Base-by-base conservation (phyloP, 441 rosid species). In the Mallotus japonicus region DNA sequence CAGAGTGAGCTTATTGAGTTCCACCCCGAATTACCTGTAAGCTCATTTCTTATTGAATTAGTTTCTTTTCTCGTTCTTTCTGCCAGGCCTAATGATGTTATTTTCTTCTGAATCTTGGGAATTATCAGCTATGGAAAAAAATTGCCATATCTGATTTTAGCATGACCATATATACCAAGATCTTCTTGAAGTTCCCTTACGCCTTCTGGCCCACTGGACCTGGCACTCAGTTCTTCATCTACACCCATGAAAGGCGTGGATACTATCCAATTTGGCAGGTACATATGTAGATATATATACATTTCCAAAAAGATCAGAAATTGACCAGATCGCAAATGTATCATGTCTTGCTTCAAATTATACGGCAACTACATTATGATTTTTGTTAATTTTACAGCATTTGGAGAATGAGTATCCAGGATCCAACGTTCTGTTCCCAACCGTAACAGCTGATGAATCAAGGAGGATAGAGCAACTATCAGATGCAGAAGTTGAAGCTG, bases 251-350 rank as follows among this genome's bases (percentile, higher is more conserved):
- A 9, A 69, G 63, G 59, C 80, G 83, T 6, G 87, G 87, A 13
- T 82, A 79, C 59, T 80, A 79, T 56, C 75, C 87, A 4, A 16
- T 72, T 6, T 84, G 85, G 85, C 85, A 81, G 83, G 87, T 83
- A 68, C 11, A 9, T 19, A 8, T 12, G 3, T 28, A 54, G 32
- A 28, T 28, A 28, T 28, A 28, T 28, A 28, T 28, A 28, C 32
- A 28, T 28, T 28, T 28, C 32, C 32, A 28, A 28, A 2, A 28
- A 28, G 2, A 28, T 28, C 32, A 28, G 32, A 28, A 28, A 28
- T 28, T 28, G 1, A 3, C 32, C 32, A 28, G 32, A 28, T 28
- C 32, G 32, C 1, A 54, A 12, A 24, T 16, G 16, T 11, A 54
- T 0, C 22, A 6, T 51, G 0, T 53, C 28, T 4, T 8, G 19